Evolutionary conservation across 179 eudicot species (phyloP).

Genomic region (Spinacia oleracea): DNA sequence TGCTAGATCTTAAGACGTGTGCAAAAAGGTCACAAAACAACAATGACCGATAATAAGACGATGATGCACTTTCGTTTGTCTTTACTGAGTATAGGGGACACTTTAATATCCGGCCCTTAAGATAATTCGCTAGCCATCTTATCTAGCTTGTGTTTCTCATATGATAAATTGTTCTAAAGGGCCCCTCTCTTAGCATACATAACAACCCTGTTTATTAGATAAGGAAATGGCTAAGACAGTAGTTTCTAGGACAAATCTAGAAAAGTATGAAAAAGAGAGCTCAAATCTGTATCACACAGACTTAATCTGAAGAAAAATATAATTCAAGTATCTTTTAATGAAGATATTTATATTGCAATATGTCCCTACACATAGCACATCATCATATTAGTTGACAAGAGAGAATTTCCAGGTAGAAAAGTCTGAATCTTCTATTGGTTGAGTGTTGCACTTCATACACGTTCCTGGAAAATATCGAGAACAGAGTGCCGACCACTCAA

Average conservation of each 20-base stretch:
- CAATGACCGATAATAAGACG: constrained; percentile 10
- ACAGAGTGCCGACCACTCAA: constrained; percentile 14
- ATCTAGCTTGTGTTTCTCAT: constrained; percentile 21
- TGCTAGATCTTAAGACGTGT: constrained; percentile 7
- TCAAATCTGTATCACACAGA: constrained; percentile 29
- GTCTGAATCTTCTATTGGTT: constrained; percentile 6
- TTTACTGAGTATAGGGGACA: constrained; percentile 13
- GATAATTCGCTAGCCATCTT: constrained; percentile 19
- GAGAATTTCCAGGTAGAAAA: neutral
- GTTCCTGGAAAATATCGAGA: neutral
- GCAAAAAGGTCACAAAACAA: neutral
- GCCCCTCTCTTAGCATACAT: constrained; percentile 16
- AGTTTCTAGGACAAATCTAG: constrained; percentile 13
- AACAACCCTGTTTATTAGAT: constrained; percentile 24
- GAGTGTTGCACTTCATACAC: constrained; percentile 14
- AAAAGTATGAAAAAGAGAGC: constrained; percentile 11
- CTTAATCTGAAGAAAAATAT: constrained; percentile 22
- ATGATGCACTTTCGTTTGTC: constrained; percentile 24
- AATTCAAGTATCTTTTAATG: neutral
- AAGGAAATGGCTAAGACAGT: constrained; percentile 33
- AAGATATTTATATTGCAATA: constrained; percentile 27
- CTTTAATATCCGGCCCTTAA: constrained; percentile 15
- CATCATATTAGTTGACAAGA: constrained; percentile 20
- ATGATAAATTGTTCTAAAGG: constrained; percentile 13
- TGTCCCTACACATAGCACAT: constrained; percentile 10